Percentiles rank a stretch among this genome's conserved stretches.
phyloP scores from a whole-genome alignment of 805 yeast genomes.

The Saccharomycopsis synnaedendra region DNA sequence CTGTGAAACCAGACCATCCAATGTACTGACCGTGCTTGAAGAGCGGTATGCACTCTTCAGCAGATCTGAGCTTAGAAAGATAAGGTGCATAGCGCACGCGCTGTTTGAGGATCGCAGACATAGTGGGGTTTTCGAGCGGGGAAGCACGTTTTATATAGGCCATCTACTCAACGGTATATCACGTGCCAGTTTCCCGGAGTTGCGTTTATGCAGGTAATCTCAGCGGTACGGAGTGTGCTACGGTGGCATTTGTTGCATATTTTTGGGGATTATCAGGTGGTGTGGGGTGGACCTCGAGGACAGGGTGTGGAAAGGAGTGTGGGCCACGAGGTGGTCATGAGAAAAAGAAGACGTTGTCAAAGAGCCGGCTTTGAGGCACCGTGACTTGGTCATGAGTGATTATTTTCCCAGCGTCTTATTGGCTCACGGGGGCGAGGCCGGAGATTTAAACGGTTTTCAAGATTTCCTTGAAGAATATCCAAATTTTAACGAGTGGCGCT shows the following conservation, averaged over 20 bases:
- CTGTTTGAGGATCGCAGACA: slow-evolving; percentile 47
- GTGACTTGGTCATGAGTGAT: no score
- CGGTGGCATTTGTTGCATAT: slow-evolving; percentile 1
- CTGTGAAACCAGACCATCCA: slow-evolving; percentile 99
- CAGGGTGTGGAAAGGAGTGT: no score
- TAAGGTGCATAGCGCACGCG: slow-evolving; percentile 90
- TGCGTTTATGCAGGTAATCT: no score
- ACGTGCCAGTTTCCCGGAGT: neutral
- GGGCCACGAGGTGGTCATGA: no score
- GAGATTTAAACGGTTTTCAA: no score
- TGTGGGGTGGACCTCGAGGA: neutral
- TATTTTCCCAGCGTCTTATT: no score
- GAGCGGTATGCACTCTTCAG: slow-evolving; percentile 73
- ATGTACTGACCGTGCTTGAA: slow-evolving; percentile 85
- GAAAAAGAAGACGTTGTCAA: no score
- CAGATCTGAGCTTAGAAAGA: slow-evolving; percentile 62
- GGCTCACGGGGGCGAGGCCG: no score
- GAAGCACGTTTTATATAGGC: neutral
- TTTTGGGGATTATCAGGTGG: neutral
- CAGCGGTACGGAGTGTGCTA: neutral
- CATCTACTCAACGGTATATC: neutral
- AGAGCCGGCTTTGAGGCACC: no score
- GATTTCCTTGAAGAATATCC: no score
- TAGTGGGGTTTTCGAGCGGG: neutral
- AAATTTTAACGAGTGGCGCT: no score